Evolutionary conservation across 23 red algal genomes (phyloP).

Genomic region (Gracilaria caudata): DNA sequence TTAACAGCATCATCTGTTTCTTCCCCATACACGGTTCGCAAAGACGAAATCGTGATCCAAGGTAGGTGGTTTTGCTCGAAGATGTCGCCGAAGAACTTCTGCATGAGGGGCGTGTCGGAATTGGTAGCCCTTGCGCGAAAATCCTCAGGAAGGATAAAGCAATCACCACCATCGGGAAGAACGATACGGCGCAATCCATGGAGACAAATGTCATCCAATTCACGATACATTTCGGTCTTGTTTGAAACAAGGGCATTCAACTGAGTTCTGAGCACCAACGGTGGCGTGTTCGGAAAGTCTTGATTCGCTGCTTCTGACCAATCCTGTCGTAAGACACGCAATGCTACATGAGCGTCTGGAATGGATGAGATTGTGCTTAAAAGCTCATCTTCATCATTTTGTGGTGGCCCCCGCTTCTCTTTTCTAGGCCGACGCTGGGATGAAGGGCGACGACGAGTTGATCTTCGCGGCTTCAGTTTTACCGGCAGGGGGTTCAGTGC

Average conservation of each 20-base stretch:
- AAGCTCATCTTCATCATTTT: conserved; percentile 5
- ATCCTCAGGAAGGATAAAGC: conserved; percentile 16
- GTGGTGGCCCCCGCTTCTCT: not conserved
- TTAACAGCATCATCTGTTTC: conserved; percentile 15
- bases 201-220: conserved; percentile 8
- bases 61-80: not conserved
- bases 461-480: not conserved
- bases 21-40: conserved; percentile 11
- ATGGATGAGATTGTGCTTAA: conserved; percentile 25
- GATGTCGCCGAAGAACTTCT: conserved; percentile 42
- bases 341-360: conserved; percentile 43
- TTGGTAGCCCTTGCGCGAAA: conserved; percentile 10
- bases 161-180: conserved; percentile 14
- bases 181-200: conserved; percentile 20
- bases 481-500: not conserved
- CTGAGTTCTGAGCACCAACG: conserved; percentile 34
- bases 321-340: conserved; percentile 19
- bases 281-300: conserved; percentile 49
- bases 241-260: conserved; percentile 52
- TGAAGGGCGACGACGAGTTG: conserved; percentile 3
- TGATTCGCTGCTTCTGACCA: conserved; percentile 43
- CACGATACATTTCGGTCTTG: conserved; percentile 25
- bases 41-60: not conserved
- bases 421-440: not conserved
- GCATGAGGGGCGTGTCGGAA: not conserved